Conservation (phyloP, 2,329 filamentous ascomycete species). For the Ceratocystiopsis brevicomis region DNA sequence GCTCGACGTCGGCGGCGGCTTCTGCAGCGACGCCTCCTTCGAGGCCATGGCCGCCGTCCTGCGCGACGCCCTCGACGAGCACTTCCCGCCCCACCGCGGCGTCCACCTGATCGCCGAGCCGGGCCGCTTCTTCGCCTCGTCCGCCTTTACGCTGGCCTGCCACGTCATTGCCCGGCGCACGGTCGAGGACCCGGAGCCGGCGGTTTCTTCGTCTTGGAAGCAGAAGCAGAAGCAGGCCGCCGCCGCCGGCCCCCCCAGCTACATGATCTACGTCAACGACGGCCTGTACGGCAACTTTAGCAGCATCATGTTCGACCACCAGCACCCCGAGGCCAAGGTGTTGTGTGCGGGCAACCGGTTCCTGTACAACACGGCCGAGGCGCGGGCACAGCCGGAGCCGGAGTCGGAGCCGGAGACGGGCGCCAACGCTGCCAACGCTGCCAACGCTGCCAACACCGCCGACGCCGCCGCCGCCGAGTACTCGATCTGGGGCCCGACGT, state of each 20-base stretch:
- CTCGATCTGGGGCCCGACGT: constrained; percentile 95
- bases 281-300: constrained; percentile 97
- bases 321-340: constrained; percentile 71
- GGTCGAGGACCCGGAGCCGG: constrained; percentile 54
- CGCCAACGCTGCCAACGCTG: constrained; percentile 9
- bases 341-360: constrained; percentile 43
- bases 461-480: constrained; percentile 51
- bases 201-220: no score
- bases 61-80: constrained; percentile 60
- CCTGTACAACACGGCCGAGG: constrained; percentile 31
- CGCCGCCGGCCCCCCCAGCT: constrained; percentile 33
- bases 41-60: constrained; percentile 76
- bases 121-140: constrained; percentile 86
- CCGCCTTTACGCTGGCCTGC: constrained; percentile 84
- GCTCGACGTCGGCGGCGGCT: constrained; percentile 86
- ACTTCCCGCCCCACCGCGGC: constrained; percentile 55
- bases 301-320: constrained; percentile 98
- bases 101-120: constrained; percentile 89
- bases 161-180: constrained; percentile 92
- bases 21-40: constrained; percentile 66
- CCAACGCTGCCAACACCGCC: constrained; percentile 17
- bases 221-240: not conserved
- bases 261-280: constrained; percentile 97
- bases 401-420: no score
- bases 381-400: not conserved